Evolutionary conservation across 768 basidiomycete species (phyloP), one percentile per base, ranked within the genome.

Genomic region (Pulveroboletus frians): DNA sequence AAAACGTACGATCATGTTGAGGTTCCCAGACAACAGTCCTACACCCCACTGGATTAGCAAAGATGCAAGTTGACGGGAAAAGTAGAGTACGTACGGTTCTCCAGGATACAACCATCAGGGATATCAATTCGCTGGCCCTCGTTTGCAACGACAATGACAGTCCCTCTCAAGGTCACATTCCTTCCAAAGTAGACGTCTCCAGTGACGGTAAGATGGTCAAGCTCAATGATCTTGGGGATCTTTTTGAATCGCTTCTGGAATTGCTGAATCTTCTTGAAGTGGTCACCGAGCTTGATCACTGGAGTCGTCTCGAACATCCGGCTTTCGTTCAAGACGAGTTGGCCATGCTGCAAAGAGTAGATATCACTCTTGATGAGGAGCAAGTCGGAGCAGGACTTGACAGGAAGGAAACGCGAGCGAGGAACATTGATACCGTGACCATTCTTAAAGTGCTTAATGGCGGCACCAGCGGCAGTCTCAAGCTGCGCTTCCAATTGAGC

Each of bases 211-310:
- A 87, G 71, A 65, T 87, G 85, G 69, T 86, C 85, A 39, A 85
- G 74, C 65, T 87, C 85, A 53, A 82, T 69, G 56, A 86, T 81
- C 65, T 78, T 78, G 31, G 85, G 85, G 48, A 87, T 84, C 65
- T 80, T 79, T 71, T 82, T 81, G 80, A 86, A 85, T 13, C 84
- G 77, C 61, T 84, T 83, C 69, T 85, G 81, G 73, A 85, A 85
- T 56, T 81, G 69, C 43, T 71, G 71, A 48, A 80, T 79, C 76
- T 87, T 87, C 76, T 86, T 87, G 71, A 87, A 87, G 61, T 81
- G 77, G 62, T 84, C 83, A 27, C 84, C 83, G 30, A 86, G 81
- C 73, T 87, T 87, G 70, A 87, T 80, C 51, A 87, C 85, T 2
- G 85, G 85, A 2, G 81, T 79, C 18, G 74, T 75, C 57, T 72